Evolutionary conservation across 305 asterid genomes (phyloP).

Genomic region (Fraxinus sp.): DNA sequence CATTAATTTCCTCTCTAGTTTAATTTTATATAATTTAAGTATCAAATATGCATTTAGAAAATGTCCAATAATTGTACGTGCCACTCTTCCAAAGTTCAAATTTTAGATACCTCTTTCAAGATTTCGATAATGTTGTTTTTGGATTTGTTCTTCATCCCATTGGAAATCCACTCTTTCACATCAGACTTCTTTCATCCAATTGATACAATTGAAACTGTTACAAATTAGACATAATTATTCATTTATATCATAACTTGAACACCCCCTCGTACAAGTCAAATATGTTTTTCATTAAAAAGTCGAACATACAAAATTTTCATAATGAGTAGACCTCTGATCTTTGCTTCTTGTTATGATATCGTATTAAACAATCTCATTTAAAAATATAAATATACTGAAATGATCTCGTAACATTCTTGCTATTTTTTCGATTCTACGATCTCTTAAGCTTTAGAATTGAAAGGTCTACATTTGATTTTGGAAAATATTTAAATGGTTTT

Average conservation of each 20-base stretch:
- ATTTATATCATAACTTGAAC: no score
- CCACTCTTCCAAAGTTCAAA: background rate
- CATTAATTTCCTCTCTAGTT: background rate
- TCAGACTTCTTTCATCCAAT: background rate
- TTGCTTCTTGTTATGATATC: background rate
- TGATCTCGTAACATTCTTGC: no score
- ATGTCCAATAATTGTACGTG: background rate
- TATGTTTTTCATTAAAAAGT: no score
- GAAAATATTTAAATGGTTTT: no score
- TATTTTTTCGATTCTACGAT: no score
- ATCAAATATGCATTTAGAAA: no score
- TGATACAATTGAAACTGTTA: background rate
- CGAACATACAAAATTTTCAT: background rate
- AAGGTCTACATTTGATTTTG: no score
- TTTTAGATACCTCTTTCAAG: background rate
- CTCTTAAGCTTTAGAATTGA: no score
- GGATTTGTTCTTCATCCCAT: background rate
- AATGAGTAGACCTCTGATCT: background rate
- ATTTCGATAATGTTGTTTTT: background rate
- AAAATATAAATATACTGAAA: no score
- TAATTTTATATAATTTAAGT: no score
- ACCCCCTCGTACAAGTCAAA: no score
- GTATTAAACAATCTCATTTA: background rate
- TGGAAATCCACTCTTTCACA: background rate
- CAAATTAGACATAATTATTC: no score